A percentile compares a stretch with the other conserved stretches of the same genome.
Conservation (phyloP, 2,329 filamentous ascomycete genomes). For the Exophiala phaeomuriformis region DNA sequence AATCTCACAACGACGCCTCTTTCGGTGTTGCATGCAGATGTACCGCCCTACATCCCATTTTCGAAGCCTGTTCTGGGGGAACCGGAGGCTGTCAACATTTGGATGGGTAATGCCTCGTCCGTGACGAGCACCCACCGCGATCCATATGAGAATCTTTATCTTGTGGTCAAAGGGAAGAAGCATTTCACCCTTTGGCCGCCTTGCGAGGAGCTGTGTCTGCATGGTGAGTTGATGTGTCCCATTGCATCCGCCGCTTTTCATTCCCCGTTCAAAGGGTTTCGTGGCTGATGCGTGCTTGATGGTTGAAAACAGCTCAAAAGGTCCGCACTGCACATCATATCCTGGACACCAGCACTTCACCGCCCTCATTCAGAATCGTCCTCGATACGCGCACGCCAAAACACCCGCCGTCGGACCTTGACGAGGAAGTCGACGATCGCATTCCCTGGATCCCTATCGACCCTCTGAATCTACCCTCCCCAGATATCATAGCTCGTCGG, state of each 20-base stretch:
- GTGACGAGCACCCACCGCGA: conserved; percentile 27
- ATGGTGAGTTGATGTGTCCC: conserved; percentile 6
- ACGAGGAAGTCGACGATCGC: background rate
- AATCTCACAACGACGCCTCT: conserved; percentile 23
- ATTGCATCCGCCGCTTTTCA: background rate
- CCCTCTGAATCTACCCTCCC: conserved; percentile 6
- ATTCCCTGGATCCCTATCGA: conserved; percentile 27
- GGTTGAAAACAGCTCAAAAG: background rate
- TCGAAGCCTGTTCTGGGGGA: conserved; percentile 15
- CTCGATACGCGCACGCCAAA: conserved; percentile 5
- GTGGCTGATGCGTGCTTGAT: background rate
- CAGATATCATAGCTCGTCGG: background rate
- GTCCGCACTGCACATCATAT: conserved; percentile 6
- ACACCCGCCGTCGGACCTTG: background rate
- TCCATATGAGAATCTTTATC: conserved; percentile 28
- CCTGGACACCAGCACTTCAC: background rate
- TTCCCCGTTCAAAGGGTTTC: background rate
- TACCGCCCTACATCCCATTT: conserved; percentile 21
- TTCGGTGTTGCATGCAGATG: conserved; percentile 9
- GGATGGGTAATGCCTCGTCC: conserved; percentile 24
- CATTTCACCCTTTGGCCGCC: conserved; percentile 25
- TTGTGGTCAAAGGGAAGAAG: conserved; percentile 24
- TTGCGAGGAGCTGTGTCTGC: conserved; percentile 24
- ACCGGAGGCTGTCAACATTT: conserved; percentile 27
- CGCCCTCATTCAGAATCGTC: conserved; percentile 6